Conservation (phyloP, 495 filamentous ascomycete species). For the Xylaria intraflava region DNA sequence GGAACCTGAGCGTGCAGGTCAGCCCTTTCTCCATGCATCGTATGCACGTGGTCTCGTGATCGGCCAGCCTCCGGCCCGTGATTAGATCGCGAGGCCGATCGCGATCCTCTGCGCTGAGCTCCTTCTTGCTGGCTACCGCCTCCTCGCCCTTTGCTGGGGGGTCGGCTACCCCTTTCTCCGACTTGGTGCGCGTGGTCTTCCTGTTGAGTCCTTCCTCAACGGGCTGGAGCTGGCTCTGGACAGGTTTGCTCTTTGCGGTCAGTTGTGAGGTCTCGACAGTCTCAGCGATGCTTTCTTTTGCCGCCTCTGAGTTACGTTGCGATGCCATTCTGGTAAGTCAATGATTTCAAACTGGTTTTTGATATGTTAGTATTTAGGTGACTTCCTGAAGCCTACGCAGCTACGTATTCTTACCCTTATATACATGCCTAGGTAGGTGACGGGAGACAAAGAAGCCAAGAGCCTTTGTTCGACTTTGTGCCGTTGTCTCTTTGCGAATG, state of each 20-base stretch:
- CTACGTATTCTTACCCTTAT: background rate
- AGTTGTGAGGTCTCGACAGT: too few species aligned
- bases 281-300: too few species aligned
- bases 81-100: conserved; percentile 1
- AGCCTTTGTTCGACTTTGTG: background rate
- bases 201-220: too few species aligned
- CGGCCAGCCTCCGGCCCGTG: conserved; percentile 12
- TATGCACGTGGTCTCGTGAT: conserved; percentile 13
- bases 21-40: conserved; percentile 21
- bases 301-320: too few species aligned
- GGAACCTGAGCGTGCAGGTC: conserved; percentile 18
- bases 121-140: background rate
- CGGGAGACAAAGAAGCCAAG: background rate
- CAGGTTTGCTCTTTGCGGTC: background rate
- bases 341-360: background rate
- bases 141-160: background rate
- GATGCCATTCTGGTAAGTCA: background rate
- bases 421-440: background rate
- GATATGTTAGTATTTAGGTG: background rate
- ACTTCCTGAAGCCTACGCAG: background rate
- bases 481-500: background rate
- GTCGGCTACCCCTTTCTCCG: background rate
- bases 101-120: background rate
- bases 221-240: too few species aligned
- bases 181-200: too few species aligned